Evolutionary conservation across 257 asterid genomes (phyloP), one percentile per base, ranked within the genome.

Genomic region (Voacanga thouarsii): DNA sequence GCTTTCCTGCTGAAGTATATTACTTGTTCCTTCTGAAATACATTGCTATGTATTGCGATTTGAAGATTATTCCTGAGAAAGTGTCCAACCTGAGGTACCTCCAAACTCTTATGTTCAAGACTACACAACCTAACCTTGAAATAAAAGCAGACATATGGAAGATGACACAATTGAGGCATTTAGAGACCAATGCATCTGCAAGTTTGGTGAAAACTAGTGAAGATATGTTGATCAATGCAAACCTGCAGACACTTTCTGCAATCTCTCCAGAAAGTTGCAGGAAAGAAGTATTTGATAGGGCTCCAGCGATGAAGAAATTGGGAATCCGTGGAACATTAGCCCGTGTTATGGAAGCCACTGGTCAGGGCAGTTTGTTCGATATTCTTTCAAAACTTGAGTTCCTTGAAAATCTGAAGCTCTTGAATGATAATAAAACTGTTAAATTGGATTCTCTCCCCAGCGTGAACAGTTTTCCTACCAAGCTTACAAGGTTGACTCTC

Each of bases 211-310:
- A 86, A 26, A 33, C 75, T 24, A 85, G 80, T 67, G 87, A 83
- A 26, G 87, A 72, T 15, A 75, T 68, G 60, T 39, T 76, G 55
- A 70, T 79, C 45, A 80, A 64, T 14, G 85, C 68, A 44, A 87
- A 79, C 79, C 76, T 90, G 24, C 94, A 89, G 83, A 92, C 96
- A 12, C 88, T 90, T 24, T 84, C 90, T 0, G 77, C 87, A 12
- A 82, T 92, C 60, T 80, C 97, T 5, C 93, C 92, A 0, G 94
- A 90, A 15, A 85, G 92, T 73, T 89, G 96, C 87, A 86, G 83
- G 0, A 83, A 59, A 21, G 91, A 86, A 16, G 85, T 90, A 24
- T 85, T 92, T 51, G 86, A 85, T 7, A 70, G 80, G 64, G 82
- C 86, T 66, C 87, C 86, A 16, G 86, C 85, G 59, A 76, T 90